Percentiles rank a stretch among this genome's conserved stretches.
phyloP scores from a whole-genome alignment of 1,284 basidiomycete genomes.

The Pseudozyma thailandica region DNA sequence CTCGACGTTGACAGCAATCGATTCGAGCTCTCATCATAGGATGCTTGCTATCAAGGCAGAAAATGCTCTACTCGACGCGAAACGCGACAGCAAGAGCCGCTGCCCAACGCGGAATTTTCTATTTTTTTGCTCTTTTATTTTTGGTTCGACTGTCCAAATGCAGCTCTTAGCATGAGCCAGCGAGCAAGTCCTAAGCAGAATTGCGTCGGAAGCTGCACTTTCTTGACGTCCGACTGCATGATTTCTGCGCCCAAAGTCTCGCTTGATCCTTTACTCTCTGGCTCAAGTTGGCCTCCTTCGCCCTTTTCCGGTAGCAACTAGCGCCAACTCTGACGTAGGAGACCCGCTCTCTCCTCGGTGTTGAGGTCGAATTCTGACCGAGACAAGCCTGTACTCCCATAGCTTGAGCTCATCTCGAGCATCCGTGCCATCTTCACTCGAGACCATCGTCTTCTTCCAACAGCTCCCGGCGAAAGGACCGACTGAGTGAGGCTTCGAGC shows the following conservation, averaged over 20 bases:
- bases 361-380: slow-evolving; percentile 4
- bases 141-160: no score
- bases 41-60: no score
- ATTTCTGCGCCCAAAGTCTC: slow-evolving; percentile 5
- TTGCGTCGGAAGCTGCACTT: background rate
- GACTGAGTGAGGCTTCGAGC: background rate
- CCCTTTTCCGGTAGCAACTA: slow-evolving; percentile 2
- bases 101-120: no score
- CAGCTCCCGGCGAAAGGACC: no score
- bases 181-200: background rate
- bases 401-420: background rate
- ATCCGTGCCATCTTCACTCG: no score
- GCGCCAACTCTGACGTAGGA: no score
- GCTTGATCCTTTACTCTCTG: background rate
- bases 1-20: no score
- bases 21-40: no score
- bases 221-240: slow-evolving; percentile 21
- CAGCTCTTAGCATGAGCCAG: background rate
- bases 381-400: background rate
- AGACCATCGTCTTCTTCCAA: no score
- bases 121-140: no score
- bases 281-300: background rate
- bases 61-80: no score
- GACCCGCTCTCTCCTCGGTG: slow-evolving; percentile 3
- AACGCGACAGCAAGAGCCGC: no score